phyloP scores from a whole-genome alignment of 2,329 filamentous ascomycete species.

The Amesomyces nigricolor region DNA sequence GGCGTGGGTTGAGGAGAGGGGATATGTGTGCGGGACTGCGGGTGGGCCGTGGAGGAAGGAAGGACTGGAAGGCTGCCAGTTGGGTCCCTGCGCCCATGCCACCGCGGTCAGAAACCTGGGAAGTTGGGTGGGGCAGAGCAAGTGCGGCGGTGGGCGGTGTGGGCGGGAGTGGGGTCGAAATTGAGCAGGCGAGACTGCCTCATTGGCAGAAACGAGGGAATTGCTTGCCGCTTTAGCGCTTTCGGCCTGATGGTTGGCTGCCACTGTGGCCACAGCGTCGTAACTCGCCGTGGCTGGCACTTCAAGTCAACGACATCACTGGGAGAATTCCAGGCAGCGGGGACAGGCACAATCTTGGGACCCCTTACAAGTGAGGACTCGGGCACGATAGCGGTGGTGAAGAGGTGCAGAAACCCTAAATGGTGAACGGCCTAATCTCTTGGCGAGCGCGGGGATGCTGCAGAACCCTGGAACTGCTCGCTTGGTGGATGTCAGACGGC shows the following conservation, averaged over 20 bases:
- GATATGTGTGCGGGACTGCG: slow-evolving; percentile 22
- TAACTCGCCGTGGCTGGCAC: slow-evolving; percentile 21
- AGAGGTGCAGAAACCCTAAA: slow-evolving; percentile 14
- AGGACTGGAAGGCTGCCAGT: slow-evolving; percentile 21
- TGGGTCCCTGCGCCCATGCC: slow-evolving; percentile 25
- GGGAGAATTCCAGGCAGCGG: slow-evolving; percentile 6
- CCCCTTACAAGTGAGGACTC: slow-evolving; percentile 14
- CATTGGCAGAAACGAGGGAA: slow-evolving; percentile 26
- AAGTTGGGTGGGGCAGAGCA: slow-evolving; percentile 18
- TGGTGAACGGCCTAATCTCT: neutral
- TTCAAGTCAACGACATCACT: neutral
- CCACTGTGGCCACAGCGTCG: slow-evolving; percentile 21
- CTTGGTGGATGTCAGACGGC: neutral
- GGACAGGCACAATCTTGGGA: neutral
- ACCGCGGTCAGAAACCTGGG: slow-evolving; percentile 14
- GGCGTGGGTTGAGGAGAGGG: slow-evolving; percentile 25
- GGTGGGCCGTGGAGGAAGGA: slow-evolving; percentile 11
- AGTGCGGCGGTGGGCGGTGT: slow-evolving; percentile 21
- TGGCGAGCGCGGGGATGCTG: slow-evolving; percentile 11
- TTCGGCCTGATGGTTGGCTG: slow-evolving; percentile 7
- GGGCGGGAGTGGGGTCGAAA: slow-evolving; percentile 21
- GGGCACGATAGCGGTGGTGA: slow-evolving; percentile 14
- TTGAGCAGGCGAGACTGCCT: slow-evolving; percentile 27
- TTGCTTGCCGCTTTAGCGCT: slow-evolving; percentile 26
- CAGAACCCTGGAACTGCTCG: slow-evolving; percentile 11